Conservation (phyloP, 2,329 filamentous ascomycete species). For the Aotearoamyces nothofagi region DNA sequence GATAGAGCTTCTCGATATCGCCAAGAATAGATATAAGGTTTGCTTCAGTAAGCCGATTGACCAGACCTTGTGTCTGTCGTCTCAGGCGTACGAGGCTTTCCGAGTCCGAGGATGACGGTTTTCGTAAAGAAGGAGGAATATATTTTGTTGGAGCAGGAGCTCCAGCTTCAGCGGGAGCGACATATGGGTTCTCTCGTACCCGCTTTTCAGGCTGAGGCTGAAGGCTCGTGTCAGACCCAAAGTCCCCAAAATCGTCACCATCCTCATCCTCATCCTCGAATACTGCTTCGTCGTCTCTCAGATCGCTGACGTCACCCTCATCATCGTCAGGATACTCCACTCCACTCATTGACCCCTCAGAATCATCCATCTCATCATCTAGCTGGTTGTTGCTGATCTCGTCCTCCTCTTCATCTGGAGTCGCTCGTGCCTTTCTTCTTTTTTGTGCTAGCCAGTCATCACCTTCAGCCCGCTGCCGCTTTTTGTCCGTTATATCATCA, state of each 20-base stretch:
- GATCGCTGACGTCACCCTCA: conserved; percentile 11
- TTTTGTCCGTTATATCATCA: conserved; percentile 28
- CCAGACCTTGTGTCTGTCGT: conserved; percentile 70
- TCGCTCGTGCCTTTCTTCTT: conserved; percentile 27
- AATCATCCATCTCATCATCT: conserved; percentile 16
- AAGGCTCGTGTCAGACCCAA: conserved; percentile 19
- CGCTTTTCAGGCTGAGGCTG: conserved; percentile 23
- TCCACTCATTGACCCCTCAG: conserved; percentile 16
- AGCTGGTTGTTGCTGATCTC: conserved; percentile 14
- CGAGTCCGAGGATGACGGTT: conserved; percentile 42
- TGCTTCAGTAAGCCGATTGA: conserved; percentile 87
- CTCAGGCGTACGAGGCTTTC: conserved; percentile 56
- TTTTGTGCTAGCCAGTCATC: conserved; percentile 47
- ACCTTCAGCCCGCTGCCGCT: conserved; percentile 40
- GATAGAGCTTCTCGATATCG: conserved; percentile 73
- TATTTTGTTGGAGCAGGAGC: conserved; percentile 55
- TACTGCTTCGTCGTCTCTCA: conserved; percentile 3
- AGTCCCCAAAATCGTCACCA: conserved; percentile 24
- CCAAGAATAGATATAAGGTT: conserved; percentile 74
- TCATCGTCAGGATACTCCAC: conserved; percentile 17
- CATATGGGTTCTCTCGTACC: conserved; percentile 72
- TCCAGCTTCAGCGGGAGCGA: conserved; percentile 45
- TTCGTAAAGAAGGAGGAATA: conserved; percentile 71
- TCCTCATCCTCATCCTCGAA: conserved; percentile 4
- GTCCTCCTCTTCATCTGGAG: conserved; percentile 13